Base-by-base conservation (phyloP, 116 monocot species). In the Iris pallida region DNA sequence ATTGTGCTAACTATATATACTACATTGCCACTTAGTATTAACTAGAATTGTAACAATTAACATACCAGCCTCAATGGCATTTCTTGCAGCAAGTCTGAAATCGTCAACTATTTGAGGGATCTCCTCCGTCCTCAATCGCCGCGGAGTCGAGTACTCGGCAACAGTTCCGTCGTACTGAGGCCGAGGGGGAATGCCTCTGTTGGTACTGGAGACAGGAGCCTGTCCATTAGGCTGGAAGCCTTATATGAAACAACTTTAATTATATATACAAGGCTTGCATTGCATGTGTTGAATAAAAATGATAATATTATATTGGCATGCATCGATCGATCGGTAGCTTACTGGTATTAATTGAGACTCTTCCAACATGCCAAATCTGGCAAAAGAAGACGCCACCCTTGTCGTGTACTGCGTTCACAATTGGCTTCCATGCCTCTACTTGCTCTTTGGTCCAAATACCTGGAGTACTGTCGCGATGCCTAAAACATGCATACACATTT, bases 181-280 rank as follows among this genome's bases (percentile, higher is more conserved):
- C 45, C 63, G 62, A n/a, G 65, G 57, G 6, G 48, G 40, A 47
- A 74, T 42, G 6, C 10, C 46, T 45, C 17, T 65, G 47, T 73
- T 47, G 4, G 66, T 74, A 45, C 74, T 64, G 0, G 73, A 73
- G 11, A 73, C 47, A 12, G 73, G 73, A 16, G 73, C 64, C 64
- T 73, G 73, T 18, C 73, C 73, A 64, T 73, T 73, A 4, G 73
- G 73, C 43, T 73, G 73, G 63, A 45, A 73, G 55, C 30, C 73
- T n/a, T n/a, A n/a, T 72, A 8, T 42, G 4, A 61, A 1, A 4
- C 30, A 42, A 41, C 61, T 7, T 7, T 61, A 3, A n/a, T n/a
- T n/a, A n/a, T n/a, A n/a, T n/a, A n/a, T n/a, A n/a, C n/a, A n/a
- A n/a, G n/a, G n/a, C n/a, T n/a, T n/a, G n/a, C n/a, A n/a, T n/a